Base-by-base conservation (phyloP, 202 grass and related monocot species). In the Alloteropsis angusta region DNA sequence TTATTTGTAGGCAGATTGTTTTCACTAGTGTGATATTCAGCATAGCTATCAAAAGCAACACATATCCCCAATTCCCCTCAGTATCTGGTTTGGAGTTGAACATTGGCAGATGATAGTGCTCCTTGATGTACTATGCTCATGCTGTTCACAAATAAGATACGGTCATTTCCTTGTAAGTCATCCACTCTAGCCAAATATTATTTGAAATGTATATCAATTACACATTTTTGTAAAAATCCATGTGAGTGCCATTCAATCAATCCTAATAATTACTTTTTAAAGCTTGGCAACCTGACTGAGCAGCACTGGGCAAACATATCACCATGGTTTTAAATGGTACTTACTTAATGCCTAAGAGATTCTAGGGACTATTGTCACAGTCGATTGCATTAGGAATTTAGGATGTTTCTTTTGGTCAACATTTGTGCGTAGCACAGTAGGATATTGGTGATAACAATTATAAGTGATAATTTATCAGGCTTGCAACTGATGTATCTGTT, bases 61-160 rank as follows among this genome's bases (percentile, higher is more conserved):
- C 1, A n/a, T 34, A 17, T 69, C 66, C 43, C 15, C 2, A n/a
- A n/a, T 49, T 4, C 17, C 15, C 12, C 23, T 32, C 16, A 52
- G 15, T 70, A n/a, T 71, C 45, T 81, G 10, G 56, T 82, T 76
- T 53, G 46, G 23, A 64, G 47, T 47, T 76, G 18, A 25, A 68
- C 47, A 82, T 41, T 56, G 78, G 48, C 45, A 69, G 28, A 49
- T 77, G 47, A 46, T 47, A 3, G 28, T 45, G 7, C 80, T 78
- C 59, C 45, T 66, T 46, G 14, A 55, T 75, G 16, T 66, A 56
- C 57, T 41, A 22, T 61, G 35, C 45, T 81, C 5, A 10, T 54
- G 76, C 73, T 47, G 65, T 78, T 59, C 49, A 58, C 53, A 75
- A 23, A 34, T 13, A 64, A 72, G 72, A 47, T 58, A 47, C n/a